phyloP scores from a whole-genome alignment of 2,329 filamentous ascomycete genomes.

The Coniella lustricola region DNA sequence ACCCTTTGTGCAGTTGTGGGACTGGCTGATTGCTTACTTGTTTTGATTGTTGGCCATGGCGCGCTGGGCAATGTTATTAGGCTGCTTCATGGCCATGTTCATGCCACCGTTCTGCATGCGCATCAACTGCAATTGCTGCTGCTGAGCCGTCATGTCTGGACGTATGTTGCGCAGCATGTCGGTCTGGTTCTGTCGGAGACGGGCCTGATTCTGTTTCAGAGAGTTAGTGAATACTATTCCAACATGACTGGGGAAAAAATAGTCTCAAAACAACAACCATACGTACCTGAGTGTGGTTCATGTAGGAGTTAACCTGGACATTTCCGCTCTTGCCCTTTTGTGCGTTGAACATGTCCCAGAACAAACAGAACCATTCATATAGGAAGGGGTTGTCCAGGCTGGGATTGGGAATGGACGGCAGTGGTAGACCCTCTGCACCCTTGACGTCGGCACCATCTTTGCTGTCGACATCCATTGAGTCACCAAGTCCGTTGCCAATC shows the following conservation, averaged over 20 bases:
- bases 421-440: conserved; percentile 72
- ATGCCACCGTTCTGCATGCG: conserved; percentile 58
- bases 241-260: conserved; percentile 23
- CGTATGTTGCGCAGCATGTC: conserved; percentile 70
- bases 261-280: conserved; percentile 7
- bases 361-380: conserved; percentile 96
- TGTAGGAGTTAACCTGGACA: conserved; percentile 64
- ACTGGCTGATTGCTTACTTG: conserved; percentile 46
- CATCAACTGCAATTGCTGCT: conserved; percentile 59
- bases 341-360: conserved; percentile 91
- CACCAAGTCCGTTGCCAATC: conserved; percentile 60
- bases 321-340: conserved; percentile 65
- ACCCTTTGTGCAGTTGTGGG: too few relatives aligned
- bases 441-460: conserved; percentile 72
- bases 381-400: conserved; percentile 72
- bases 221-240: conserved; percentile 66
- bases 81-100: conserved; percentile 51
- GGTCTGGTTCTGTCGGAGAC: conserved; percentile 42
- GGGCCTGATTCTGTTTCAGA: conserved; percentile 58
- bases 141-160: conserved; percentile 47
- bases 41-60: conserved; percentile 74
- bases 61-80: conserved; percentile 60
- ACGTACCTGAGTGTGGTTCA: conserved; percentile 74
- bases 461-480: conserved; percentile 74
- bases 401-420: conserved; percentile 59